A percentile compares a stretch with the other conserved stretches of the same genome.
Evolutionary conservation across 1,284 basidiomycete genomes (phyloP).

Genomic region (Boletus semigastroideus): DNA sequence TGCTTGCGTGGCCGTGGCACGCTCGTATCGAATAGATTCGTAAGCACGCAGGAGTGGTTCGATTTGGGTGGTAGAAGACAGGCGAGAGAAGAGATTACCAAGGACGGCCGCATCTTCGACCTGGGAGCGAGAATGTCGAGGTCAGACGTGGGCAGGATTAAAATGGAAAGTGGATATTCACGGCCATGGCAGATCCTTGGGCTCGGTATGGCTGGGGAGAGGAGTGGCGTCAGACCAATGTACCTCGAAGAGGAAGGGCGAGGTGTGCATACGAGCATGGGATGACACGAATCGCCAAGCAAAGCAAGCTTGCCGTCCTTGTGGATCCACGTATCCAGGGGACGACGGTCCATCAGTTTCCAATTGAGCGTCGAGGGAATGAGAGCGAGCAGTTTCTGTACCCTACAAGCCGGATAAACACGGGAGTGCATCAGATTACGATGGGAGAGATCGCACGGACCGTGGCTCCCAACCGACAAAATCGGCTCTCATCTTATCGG

Average conservation of each 20-base stretch:
- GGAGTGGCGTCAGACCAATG: not conserved
- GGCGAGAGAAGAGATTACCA: conserved; percentile 54
- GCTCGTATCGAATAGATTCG: conserved; percentile 46
- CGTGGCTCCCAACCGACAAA: conserved; percentile 50
- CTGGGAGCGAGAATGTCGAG: conserved; percentile 21
- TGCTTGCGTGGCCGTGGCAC: conserved; percentile 48
- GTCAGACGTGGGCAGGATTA: not conserved
- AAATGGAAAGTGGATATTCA: conserved; percentile 27
- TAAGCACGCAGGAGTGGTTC: conserved; percentile 50
- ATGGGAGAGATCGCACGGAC: conserved; percentile 26
- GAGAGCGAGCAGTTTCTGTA: conserved; percentile 48
- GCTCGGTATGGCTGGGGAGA: conserved; percentile 58
- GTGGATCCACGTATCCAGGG: conserved; percentile 52
- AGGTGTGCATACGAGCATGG: conserved; percentile 54
- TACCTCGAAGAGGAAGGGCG: not conserved
- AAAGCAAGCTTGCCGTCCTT: conserved; percentile 46
- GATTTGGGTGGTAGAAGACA: conserved; percentile 39
- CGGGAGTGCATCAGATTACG: not conserved
- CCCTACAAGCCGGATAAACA: conserved; percentile 28
- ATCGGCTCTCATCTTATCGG: conserved; percentile 44
- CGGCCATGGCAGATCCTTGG: conserved; percentile 68
- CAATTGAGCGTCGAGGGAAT: conserved; percentile 50
- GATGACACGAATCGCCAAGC: conserved; percentile 59
- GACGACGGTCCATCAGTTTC: conserved; percentile 49
- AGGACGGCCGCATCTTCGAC: conserved; percentile 67